A percentile compares a stretch with the other conserved stretches of the same genome.
Evolutionary conservation across 257 asterid species (phyloP).

Genomic region (Solanum etuberosum): DNA sequence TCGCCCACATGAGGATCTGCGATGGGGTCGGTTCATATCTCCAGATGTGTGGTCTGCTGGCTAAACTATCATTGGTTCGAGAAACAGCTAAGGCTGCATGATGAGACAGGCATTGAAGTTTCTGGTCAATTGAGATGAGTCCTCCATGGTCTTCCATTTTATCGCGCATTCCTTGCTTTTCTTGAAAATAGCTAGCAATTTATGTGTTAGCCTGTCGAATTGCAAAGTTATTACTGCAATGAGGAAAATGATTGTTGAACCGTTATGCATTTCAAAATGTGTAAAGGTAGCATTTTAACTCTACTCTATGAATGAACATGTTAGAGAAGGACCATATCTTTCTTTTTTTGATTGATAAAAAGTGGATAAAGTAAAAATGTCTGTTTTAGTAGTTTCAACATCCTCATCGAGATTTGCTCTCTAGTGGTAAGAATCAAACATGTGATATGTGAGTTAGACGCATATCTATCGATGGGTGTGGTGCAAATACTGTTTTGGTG

Average conservation of each 20-base stretch:
- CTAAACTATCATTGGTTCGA: conserved; percentile 59
- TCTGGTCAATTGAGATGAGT: not conserved
- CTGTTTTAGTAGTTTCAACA: not conserved
- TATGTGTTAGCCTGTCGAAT: not conserved
- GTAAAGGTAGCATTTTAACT: not conserved
- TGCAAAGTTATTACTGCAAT: not conserved
- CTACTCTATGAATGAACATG: not conserved
- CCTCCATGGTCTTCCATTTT: not conserved
- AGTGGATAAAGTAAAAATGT: not conserved
- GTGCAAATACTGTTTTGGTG: not conserved
- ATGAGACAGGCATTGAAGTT: not conserved
- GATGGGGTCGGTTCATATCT: conserved; percentile 98
- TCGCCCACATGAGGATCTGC: conserved; percentile 94
- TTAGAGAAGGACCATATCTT: not conserved
- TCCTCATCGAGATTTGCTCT: not conserved
- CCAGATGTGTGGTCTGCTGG: conserved; percentile 82
- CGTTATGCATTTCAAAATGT: not conserved
- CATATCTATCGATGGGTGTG: not conserved
- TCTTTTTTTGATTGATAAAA: not conserved
- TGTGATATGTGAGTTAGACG: not conserved
- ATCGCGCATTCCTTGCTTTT: not conserved
- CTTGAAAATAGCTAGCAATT: not conserved
- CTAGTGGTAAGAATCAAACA: not conserved
- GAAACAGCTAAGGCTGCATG: conserved; percentile 76
- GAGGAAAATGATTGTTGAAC: not conserved